These are phyloP conservation scores for Russula brevipes DNA, from an alignment of 768 basidiomycete species.

Conservation along the genomic window DNA sequence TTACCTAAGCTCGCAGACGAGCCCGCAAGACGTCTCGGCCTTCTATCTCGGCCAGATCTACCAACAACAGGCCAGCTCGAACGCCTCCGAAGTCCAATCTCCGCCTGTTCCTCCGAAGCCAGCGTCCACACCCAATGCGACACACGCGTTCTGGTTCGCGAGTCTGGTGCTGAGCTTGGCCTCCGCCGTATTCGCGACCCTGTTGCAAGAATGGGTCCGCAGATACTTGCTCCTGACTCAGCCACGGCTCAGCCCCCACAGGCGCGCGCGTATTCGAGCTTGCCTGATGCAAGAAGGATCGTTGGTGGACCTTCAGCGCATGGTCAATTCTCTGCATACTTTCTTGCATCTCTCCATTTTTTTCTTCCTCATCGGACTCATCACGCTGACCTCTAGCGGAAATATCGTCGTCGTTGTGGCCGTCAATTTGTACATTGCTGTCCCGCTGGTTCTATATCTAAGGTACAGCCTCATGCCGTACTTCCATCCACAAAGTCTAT, in stretches of 20 bases:
- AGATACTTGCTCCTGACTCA: constrained; percentile 1
- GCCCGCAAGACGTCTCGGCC: constrained; percentile 7
- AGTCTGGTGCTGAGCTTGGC: constrained; percentile 3
- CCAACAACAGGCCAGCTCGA: background rate
- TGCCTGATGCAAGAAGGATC: background rate
- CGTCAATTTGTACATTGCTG: background rate
- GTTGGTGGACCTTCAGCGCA: background rate
- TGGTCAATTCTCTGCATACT: background rate
- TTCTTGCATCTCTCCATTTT: constrained; percentile 7
- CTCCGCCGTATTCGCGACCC: background rate
- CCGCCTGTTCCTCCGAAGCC: background rate
- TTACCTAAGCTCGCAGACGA: background rate
- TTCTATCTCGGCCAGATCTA: constrained; percentile 8
- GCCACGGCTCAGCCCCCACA: background rate
- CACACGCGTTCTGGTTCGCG: background rate
- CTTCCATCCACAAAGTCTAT: background rate
- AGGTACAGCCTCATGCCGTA: constrained; percentile 4
- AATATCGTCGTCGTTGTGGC: background rate
- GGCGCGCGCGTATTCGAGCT: constrained; percentile 1
- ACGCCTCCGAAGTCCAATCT: background rate
- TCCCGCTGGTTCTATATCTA: background rate
- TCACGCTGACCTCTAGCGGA: background rate
- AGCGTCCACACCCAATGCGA: background rate
- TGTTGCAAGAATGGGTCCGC: constrained; percentile 10
- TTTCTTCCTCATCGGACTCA: constrained; percentile 1